These are phyloP conservation scores for Scheffersomyces quercinus DNA, from an alignment of 1,139 yeast genomes.

Conservation along the genomic window DNA sequence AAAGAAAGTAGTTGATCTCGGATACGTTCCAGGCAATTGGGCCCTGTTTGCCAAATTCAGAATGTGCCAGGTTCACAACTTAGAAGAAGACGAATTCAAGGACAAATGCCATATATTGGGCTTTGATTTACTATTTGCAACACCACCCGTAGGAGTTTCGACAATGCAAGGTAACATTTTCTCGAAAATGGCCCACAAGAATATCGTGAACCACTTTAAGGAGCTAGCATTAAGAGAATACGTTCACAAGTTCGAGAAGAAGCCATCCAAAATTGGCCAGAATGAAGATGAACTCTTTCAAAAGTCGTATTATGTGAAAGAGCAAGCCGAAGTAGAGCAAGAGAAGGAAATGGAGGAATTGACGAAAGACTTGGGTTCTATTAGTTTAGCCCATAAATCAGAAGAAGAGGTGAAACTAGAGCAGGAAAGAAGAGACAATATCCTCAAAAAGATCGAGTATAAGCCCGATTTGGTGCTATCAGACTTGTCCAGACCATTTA, in stretches of 20 bases:
- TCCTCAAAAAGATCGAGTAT: conserved; percentile 16
- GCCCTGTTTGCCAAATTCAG: conserved; percentile 62
- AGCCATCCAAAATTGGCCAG: conserved; percentile 2
- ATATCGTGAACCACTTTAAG: conserved; percentile 56
- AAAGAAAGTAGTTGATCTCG: conserved; percentile 45
- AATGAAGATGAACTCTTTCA: conserved; percentile 7
- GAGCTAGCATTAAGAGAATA: conserved; percentile 32
- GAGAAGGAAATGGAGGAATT: conserved; percentile 21
- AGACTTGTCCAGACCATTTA: conserved; percentile 81
- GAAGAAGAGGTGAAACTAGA: conserved; percentile 9
- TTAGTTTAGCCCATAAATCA: conserved; percentile 13
- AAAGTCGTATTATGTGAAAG: conserved; percentile 29
- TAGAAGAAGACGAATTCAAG: conserved; percentile 49
- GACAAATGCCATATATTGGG: conserved; percentile 74
- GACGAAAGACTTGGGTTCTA: conserved; percentile 13
- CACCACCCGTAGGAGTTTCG: conserved; percentile 79
- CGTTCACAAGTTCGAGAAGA: conserved; percentile 5
- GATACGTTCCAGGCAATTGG: conserved; percentile 98
- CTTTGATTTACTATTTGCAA: conserved; percentile 75
- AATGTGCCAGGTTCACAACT: conserved; percentile 27
- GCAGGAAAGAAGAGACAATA: conserved; percentile 7
- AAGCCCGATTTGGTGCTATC: conserved; percentile 66
- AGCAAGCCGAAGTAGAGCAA: conserved; percentile 22
- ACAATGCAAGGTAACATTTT: conserved; percentile 85
- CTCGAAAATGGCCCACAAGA: conserved; percentile 63